Evolutionary conservation across 2,329 filamentous ascomycete species (phyloP), one percentile per base, ranked within the genome.

Genomic region (Lasiodiplodia sp.): DNA sequence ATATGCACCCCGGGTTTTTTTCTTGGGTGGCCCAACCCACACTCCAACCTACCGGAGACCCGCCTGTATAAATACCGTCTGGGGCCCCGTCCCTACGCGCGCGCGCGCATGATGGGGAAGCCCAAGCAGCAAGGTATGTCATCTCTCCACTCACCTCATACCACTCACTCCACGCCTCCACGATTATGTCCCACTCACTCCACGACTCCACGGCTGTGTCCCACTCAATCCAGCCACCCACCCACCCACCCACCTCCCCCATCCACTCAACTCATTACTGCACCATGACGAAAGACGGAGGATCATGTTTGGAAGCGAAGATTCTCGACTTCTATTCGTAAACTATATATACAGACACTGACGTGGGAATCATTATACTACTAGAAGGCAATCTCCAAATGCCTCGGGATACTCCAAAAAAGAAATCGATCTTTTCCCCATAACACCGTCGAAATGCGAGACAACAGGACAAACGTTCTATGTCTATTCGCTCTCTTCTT

Each of bases 331-430:
- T 52, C 37, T 16, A 38, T 51, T 63, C 60, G 44, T 64, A 52
- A 64, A 64, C 47, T 64, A 64, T 64, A 23, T 53, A 16, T 64
- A 64, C 60, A 64, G 44, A 47, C 44, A 47, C 44, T n/a, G 2
- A 31, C 60, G 51, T 64, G 44, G 60, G 60, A 64, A 64, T 64
- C 60, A 64, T 64, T 64, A 64, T 51, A 31, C n/a, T 11, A 8
- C 44, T n/a, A 47, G 51, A 38, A 14, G 28, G 11, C 57, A 28
- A 44, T 23, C 60, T 14, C 31, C 31, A 25, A 18, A 47, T 28
- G 23, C 44, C 5, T 23, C 47, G 38, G 23, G 37, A 63, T 21
- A 21, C 23, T 25, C 28, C 44, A 44, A 28, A 25, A 63, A 49
- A 37, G n/a, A 28, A 63, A 31, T 28, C 34, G 40, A 12, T 57